phyloP scores from a whole-genome alignment of 1,284 basidiomycete genomes.

The Golubevia pallescens region DNA sequence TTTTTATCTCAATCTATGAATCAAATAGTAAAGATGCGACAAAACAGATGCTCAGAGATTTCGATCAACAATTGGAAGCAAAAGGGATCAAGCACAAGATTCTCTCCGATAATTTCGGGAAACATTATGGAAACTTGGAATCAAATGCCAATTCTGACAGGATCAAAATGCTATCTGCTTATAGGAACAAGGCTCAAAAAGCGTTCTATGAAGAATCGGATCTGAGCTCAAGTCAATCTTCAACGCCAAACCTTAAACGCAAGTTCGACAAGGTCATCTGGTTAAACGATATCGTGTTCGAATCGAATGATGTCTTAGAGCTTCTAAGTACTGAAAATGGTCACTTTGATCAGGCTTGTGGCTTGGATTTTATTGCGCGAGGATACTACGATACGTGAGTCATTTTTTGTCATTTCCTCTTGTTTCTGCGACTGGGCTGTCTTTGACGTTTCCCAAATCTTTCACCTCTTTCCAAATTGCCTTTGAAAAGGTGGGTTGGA shows the following conservation, averaged over 20 bases:
- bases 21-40: slow-evolving; percentile 43
- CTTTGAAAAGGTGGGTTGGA: slow-evolving; percentile 29
- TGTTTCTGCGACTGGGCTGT: no score
- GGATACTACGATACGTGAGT: slow-evolving; percentile 70
- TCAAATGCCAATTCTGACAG: slow-evolving; percentile 12
- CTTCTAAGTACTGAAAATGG: slow-evolving; percentile 68
- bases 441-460: no score
- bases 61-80: slow-evolving; percentile 17
- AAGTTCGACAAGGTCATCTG: slow-evolving; percentile 36
- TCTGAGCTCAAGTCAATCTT: no score
- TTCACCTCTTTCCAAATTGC: no score
- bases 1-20: slow-evolving; percentile 47
- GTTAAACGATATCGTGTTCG: slow-evolving; percentile 43
- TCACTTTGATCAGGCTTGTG: slow-evolving; percentile 71
- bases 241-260: no score
- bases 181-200: slow-evolving; percentile 42
- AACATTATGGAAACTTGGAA: neutral
- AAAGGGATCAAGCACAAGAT: slow-evolving; percentile 4
- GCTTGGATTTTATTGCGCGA: slow-evolving; percentile 68
- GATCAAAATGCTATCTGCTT: slow-evolving; percentile 28
- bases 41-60: slow-evolving; percentile 19
- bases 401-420: no score
- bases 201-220: slow-evolving; percentile 31
- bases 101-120: slow-evolving; percentile 1
- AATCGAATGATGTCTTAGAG: slow-evolving; percentile 63